A percentile compares a stretch with the other conserved stretches of the same genome.
Evolutionary conservation across 2,329 filamentous ascomycete species (phyloP).

Genomic region (Dryadomyces quercivorus): DNA sequence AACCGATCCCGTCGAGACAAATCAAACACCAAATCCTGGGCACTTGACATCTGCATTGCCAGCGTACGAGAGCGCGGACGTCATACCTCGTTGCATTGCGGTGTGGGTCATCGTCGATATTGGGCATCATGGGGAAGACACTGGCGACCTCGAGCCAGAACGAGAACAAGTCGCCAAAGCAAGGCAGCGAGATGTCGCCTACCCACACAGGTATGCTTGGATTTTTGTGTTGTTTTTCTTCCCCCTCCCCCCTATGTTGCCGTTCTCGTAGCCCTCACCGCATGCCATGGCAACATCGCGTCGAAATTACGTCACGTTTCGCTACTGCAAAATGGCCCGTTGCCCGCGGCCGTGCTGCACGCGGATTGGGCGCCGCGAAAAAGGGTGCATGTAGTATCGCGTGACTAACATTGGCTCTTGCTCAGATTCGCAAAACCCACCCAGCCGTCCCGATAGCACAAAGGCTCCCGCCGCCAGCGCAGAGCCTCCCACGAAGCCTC

Average conservation of each 20-base stretch:
- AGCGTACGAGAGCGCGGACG: not conserved
- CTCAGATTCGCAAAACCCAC: not conserved
- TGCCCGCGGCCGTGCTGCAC: not conserved
- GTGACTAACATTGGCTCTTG: not conserved
- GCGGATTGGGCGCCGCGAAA: too few species aligned
- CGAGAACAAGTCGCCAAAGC: conserved; percentile 37
- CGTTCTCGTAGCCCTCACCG: not conserved
- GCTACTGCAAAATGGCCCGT: too few species aligned
- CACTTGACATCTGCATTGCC: not conserved
- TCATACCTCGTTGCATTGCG: not conserved
- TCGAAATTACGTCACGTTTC: not conserved
- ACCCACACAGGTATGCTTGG: conserved; percentile 28
- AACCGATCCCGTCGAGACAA: not conserved
- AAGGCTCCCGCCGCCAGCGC: conserved; percentile 11
- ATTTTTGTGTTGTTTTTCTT: conserved; percentile 11
- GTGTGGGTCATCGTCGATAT: not conserved
- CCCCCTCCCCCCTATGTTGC: not conserved
- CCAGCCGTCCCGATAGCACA: not conserved
- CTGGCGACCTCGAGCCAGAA: conserved; percentile 25
- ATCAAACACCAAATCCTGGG: too few species aligned
- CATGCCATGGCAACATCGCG: not conserved
- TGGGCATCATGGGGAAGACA: conserved; percentile 34
- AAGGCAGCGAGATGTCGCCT: conserved; percentile 26
- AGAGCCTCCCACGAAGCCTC: conserved; percentile 45
- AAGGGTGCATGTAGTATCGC: not conserved